These are phyloP conservation scores for Chiua virens DNA, from an alignment of 768 basidiomycete genomes.

Conservation along the genomic window DNA sequence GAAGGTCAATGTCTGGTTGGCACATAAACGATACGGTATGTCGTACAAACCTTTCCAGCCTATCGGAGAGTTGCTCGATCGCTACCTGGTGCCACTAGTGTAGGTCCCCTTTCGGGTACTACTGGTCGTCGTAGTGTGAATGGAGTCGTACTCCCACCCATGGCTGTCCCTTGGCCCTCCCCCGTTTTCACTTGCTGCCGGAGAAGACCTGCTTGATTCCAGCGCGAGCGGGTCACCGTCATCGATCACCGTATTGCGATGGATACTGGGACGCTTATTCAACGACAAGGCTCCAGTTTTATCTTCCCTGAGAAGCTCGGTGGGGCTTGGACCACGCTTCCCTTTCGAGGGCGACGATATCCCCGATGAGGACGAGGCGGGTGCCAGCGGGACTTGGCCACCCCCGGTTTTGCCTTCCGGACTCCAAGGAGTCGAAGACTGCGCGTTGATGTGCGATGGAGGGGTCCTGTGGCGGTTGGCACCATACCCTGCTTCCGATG, in stretches of 20 bases:
- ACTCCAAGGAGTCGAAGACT: slow-evolving; percentile 1
- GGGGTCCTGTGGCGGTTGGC: slow-evolving; percentile 1
- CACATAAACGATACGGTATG: neutral
- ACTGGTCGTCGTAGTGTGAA: slow-evolving; percentile 3
- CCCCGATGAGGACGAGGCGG: slow-evolving; percentile 15
- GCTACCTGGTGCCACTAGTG: slow-evolving; percentile 11
- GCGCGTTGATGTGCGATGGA: slow-evolving; percentile 6
- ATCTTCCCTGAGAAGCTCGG: slow-evolving; percentile 64
- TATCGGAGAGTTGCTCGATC: slow-evolving; percentile 4
- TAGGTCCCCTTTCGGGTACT: slow-evolving; percentile 7
- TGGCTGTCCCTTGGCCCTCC: slow-evolving; percentile 4
- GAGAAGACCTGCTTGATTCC: slow-evolving; percentile 8
- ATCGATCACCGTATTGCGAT: slow-evolving; percentile 37
- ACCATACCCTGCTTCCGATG: neutral
- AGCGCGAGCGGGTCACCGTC: slow-evolving; percentile 13
- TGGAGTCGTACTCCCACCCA: slow-evolving; percentile 1
- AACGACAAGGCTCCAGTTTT: slow-evolving; percentile 53
- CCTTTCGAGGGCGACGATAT: slow-evolving; percentile 41
- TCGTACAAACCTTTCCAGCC: slow-evolving; percentile 15
- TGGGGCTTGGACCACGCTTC: slow-evolving; percentile 72
- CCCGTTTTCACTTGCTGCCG: slow-evolving; percentile 7
- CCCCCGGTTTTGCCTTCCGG: slow-evolving; percentile 5
- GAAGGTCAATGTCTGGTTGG: slow-evolving; percentile 3
- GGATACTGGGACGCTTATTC: slow-evolving; percentile 68
- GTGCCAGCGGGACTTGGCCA: slow-evolving; percentile 1